phyloP scores from a whole-genome alignment of 805 yeast species.

The Lipomyces orientalis region DNA sequence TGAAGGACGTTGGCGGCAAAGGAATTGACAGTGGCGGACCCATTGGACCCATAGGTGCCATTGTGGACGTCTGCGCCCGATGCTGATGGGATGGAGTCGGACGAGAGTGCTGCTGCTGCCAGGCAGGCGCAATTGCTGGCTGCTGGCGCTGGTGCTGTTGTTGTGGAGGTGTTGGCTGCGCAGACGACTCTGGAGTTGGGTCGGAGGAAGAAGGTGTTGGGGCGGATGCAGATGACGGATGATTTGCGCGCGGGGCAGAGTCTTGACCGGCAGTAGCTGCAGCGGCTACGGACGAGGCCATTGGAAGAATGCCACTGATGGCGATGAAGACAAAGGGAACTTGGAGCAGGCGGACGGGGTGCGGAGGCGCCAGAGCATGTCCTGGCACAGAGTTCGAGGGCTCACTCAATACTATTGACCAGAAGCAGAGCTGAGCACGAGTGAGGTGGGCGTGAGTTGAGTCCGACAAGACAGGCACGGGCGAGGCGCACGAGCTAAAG shows the following conservation, averaged over 20 bases:
- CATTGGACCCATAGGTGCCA: conserved; percentile 2
- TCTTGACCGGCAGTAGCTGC: neutral
- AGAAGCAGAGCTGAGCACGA: neutral
- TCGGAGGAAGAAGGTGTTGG: conserved; percentile 5
- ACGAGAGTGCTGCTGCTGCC: conserved; percentile 15
- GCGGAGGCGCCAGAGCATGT: conserved; percentile 7
- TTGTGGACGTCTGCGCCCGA: conserved; percentile 1
- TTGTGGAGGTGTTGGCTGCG: conserved; percentile 4
- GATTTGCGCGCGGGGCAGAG: neutral
- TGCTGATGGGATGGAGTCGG: conserved; percentile 2
- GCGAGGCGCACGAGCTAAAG: neutral
- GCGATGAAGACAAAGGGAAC: neutral
- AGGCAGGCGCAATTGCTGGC: conserved; percentile 2
- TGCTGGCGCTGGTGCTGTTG: conserved; percentile 5
- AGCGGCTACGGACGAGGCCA: neutral
- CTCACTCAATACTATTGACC: neutral
- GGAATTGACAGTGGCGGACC: neutral
- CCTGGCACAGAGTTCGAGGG: neutral
- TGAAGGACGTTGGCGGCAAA: neutral
- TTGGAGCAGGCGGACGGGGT: neutral
- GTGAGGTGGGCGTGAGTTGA: neutral
- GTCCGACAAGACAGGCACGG: neutral
- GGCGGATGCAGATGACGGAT: conserved; percentile 7
- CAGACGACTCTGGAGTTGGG: conserved; percentile 1
- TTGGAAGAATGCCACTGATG: neutral